Percentiles rank a stretch among this genome's conserved stretches.
Evolutionary conservation across 2,329 filamentous ascomycete genomes (phyloP).

Genomic region (Aureobasidium sp.): DNA sequence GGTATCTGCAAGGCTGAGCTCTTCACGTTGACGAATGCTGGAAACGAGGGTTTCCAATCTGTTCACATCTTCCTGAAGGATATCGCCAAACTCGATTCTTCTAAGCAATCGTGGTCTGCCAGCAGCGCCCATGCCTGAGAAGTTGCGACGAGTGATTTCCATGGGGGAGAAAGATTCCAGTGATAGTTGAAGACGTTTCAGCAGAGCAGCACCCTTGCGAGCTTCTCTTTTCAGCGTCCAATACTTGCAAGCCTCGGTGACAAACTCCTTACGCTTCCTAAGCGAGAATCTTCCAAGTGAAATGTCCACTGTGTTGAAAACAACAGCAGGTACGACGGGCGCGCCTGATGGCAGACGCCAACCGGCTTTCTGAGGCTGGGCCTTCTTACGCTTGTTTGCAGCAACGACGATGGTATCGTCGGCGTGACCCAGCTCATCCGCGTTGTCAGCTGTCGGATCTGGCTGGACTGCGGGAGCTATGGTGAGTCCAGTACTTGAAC

Average conservation of each 20-base stretch:
- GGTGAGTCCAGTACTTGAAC: slow-evolving; percentile 70
- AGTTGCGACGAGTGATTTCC: slow-evolving; percentile 92
- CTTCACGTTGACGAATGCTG: slow-evolving; percentile 65
- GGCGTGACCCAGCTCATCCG: slow-evolving; percentile 30
- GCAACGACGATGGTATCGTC: slow-evolving; percentile 44
- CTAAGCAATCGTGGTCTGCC: slow-evolving; percentile 69
- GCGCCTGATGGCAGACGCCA: slow-evolving; percentile 95
- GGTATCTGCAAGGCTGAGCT: slow-evolving; percentile 60
- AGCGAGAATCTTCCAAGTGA: slow-evolving; percentile 76
- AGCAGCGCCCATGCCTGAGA: slow-evolving; percentile 83
- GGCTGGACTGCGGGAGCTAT: slow-evolving; percentile 52
- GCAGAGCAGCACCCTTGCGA: slow-evolving; percentile 76
- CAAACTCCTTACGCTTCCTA: slow-evolving; percentile 82
- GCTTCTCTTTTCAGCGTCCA: slow-evolving; percentile 97
- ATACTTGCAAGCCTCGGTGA: slow-evolving; percentile 88
- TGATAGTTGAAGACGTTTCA: slow-evolving; percentile 88
- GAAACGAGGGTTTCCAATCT: slow-evolving; percentile 63
- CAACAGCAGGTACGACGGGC: slow-evolving; percentile 81
- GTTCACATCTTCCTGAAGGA: slow-evolving; percentile 66
- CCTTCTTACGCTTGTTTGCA: slow-evolving; percentile 51
- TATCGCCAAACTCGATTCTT: slow-evolving; percentile 80
- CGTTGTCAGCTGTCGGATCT: slow-evolving; percentile 37
- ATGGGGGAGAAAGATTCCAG: slow-evolving; percentile 96
- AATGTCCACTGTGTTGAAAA: slow-evolving; percentile 77
- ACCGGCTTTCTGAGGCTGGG: slow-evolving; percentile 51